These are phyloP conservation scores for Linnemannia elongata DNA, from an alignment of 192 early-diverging fungal species.

Conservation along the genomic window DNA sequence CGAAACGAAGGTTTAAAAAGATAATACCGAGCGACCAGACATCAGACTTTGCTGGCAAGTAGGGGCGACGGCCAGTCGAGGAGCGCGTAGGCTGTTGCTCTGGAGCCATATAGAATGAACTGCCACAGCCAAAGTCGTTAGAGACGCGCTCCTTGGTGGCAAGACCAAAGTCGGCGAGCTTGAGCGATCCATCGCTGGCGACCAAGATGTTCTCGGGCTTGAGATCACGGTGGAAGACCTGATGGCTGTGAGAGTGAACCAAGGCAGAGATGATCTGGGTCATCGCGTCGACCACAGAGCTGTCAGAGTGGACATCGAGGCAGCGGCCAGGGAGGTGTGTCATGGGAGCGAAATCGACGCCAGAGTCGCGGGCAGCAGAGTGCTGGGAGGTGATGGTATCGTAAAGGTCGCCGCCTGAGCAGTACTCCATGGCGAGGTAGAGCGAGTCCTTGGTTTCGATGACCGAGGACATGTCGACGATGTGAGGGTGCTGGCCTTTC, in stretches of 20 bases:
- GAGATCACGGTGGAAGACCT: constrained; percentile 93
- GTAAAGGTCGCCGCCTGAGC: constrained; percentile 94
- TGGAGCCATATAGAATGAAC: constrained; percentile 72
- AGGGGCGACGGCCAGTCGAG: constrained; percentile 51
- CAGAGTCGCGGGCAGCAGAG: constrained; percentile 60
- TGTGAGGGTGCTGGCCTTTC: constrained; percentile 76
- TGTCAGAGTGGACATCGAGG: constrained; percentile 49
- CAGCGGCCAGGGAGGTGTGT: constrained; percentile 5
- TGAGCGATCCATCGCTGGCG: constrained; percentile 75
- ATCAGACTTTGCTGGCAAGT: constrained; percentile 83
- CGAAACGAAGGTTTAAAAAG: constrained; percentile 88
- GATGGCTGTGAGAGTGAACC: constrained; percentile 41
- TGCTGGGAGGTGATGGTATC: constrained; percentile 93
- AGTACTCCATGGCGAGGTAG: constrained; percentile 97
- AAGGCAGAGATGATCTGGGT: constrained; percentile 73
- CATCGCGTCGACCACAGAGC: constrained; percentile 76
- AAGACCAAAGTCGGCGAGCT: constrained; percentile 95
- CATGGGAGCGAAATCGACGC: constrained; percentile 35
- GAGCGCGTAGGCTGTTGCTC: constrained; percentile 72
- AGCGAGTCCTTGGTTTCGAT: constrained; percentile 90
- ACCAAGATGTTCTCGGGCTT: constrained; percentile 86
- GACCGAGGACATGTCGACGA: constrained; percentile 90
- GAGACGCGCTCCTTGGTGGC: constrained; percentile 86
- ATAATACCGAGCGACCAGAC: constrained; percentile 93
- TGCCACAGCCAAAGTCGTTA: constrained; percentile 91